Percentiles rank a stretch among this genome's conserved stretches.
These are phyloP conservation scores for Delitschia confertaspora DNA, from an alignment of 495 filamentous ascomycete species.

Conservation along the genomic window DNA sequence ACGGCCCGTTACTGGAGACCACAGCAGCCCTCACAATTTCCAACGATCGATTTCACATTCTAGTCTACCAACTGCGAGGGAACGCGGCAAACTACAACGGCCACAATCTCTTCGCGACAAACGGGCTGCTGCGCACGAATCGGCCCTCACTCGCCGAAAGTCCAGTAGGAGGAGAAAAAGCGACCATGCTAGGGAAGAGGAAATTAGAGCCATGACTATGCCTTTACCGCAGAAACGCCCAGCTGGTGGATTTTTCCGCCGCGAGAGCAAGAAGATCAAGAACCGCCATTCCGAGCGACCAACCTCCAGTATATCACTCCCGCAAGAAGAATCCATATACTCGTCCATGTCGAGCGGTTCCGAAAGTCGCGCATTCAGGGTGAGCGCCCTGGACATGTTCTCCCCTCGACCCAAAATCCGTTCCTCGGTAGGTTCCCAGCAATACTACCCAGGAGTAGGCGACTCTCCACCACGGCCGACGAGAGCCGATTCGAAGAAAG, in stretches of 20 bases:
- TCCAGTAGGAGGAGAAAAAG: slow-evolving; percentile 76
- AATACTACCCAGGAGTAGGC: slow-evolving; percentile 10
- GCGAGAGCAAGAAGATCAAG: slow-evolving; percentile 56
- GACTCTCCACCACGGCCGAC: slow-evolving; percentile 10
- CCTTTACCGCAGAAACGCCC: slow-evolving; percentile 56
- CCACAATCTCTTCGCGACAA: slow-evolving; percentile 59
- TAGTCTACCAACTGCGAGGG: slow-evolving; percentile 40
- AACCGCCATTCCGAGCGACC: slow-evolving; percentile 53
- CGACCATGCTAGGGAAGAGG: slow-evolving; percentile 68
- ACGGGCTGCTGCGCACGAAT: slow-evolving; percentile 47
- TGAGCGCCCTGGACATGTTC: slow-evolving; percentile 63
- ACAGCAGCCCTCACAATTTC: slow-evolving; percentile 41
- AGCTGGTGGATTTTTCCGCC: slow-evolving; percentile 48
- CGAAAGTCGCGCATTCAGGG: slow-evolving; percentile 62
- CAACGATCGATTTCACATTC: slow-evolving; percentile 38
- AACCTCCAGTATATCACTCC: slow-evolving; percentile 65
- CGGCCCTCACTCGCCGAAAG: slow-evolving; percentile 51
- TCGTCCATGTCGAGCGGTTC: slow-evolving; percentile 64
- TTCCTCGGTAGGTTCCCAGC: slow-evolving; percentile 56
- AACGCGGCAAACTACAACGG: slow-evolving; percentile 35
- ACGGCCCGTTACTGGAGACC: slow-evolving; percentile 33
- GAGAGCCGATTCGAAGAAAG: slow-evolving; percentile 32
- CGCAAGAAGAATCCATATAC: slow-evolving; percentile 59
- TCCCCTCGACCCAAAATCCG: slow-evolving; percentile 72
- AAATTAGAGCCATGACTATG: slow-evolving; percentile 75